Conservation (phyloP, 1,139 yeast genomes). For the Hemisphaericaspora xylanilytica region DNA sequence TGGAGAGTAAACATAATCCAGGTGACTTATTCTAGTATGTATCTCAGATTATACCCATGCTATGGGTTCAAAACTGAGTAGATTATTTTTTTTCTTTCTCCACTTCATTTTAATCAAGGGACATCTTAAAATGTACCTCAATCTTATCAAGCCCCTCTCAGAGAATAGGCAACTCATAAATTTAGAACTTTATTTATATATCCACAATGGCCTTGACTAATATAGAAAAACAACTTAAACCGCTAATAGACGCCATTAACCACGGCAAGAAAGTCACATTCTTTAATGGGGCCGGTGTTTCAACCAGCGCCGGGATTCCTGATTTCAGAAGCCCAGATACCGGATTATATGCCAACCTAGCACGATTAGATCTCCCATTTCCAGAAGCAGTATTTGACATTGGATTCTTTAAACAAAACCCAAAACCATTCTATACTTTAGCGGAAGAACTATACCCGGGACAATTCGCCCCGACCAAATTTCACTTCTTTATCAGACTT, state of each 20-base stretch:
- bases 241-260: conserved; percentile 24
- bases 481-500: conserved; percentile 68
- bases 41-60: too few species aligned
- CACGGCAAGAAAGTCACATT: conserved; percentile 38
- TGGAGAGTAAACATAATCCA: too few species aligned
- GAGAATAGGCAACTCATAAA: too few species aligned
- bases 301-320: conserved; percentile 92
- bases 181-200: neutral
- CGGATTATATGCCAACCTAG: conserved; percentile 81
- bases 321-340: conserved; percentile 92
- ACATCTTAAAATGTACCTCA: too few species aligned
- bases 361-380: conserved; percentile 72
- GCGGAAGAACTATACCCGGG: conserved; percentile 90
- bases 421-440: conserved; percentile 79
- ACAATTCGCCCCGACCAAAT: conserved; percentile 75
- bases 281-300: conserved; percentile 88
- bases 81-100: too few species aligned
- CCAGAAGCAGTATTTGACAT: conserved; percentile 97
- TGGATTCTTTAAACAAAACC: conserved; percentile 69
- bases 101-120: too few species aligned
- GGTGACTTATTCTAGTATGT: too few species aligned
- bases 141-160: too few species aligned
- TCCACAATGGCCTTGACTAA: conserved; percentile 5
- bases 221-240: conserved; percentile 15
- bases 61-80: too few species aligned